phyloP scores from a whole-genome alignment of 495 filamentous ascomycete genomes.

The Neurospora hispaniola region DNA sequence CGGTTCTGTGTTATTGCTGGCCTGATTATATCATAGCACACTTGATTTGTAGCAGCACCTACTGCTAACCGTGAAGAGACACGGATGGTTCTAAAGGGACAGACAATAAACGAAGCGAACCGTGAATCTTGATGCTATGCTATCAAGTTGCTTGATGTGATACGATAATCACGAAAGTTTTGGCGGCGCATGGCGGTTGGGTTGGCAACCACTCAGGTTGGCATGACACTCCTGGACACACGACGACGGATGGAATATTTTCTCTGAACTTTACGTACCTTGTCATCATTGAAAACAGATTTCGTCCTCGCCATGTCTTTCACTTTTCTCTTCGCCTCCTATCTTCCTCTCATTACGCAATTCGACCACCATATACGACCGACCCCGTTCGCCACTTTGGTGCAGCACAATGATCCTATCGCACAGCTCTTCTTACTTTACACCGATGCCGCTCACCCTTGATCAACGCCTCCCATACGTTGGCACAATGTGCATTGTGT shows the following conservation, averaged over 20 bases:
- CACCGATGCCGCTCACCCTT: not conserved
- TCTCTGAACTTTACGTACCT: not conserved
- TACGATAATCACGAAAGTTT: not conserved
- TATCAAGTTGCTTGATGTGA: not conserved
- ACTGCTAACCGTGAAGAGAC: not conserved
- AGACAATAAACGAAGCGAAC: not conserved
- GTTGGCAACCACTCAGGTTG: not conserved
- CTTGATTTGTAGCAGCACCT: not conserved
- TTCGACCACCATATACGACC: not conserved
- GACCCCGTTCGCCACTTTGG: not conserved
- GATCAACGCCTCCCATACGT: not conserved
- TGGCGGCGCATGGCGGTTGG: not conserved
- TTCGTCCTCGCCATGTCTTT: too few species aligned
- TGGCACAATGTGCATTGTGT: not conserved
- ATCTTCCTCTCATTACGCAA: not conserved
- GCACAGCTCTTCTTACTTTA: not conserved
- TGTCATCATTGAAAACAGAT: not conserved
- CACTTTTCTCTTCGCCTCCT: not conserved
- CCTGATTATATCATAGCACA: not conserved
- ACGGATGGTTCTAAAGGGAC: not conserved
- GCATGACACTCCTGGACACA: not conserved
- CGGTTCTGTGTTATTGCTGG: too few species aligned
- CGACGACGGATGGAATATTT: not conserved
- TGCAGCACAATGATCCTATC: not conserved
- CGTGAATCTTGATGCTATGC: not conserved